These are phyloP conservation scores for Elsinoe ampelina DNA, from an alignment of 2,329 filamentous ascomycete genomes.

Conservation along the genomic window DNA sequence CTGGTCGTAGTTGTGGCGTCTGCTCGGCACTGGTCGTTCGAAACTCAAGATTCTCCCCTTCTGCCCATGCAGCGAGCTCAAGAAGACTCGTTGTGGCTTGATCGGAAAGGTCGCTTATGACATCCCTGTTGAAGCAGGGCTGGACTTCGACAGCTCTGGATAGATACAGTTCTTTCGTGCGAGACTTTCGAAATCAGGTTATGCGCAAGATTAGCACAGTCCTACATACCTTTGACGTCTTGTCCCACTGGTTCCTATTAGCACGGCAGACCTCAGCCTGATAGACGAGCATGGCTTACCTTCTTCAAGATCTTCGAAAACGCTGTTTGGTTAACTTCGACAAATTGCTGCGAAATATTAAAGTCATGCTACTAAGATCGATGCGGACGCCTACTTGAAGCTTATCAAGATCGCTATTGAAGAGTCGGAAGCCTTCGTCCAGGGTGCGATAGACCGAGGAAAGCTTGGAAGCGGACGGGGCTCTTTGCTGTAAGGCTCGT, in stretches of 20 bases:
- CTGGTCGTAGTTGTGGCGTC: constrained; percentile 16
- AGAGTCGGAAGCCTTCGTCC: constrained; percentile 94
- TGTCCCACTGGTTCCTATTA: constrained; percentile 67
- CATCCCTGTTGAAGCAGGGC: constrained; percentile 93
- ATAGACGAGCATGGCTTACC: constrained; percentile 34
- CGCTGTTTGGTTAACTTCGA: constrained; percentile 94
- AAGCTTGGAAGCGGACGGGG: constrained; percentile 63
- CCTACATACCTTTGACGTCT: constrained; percentile 73
- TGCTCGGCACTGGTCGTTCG: constrained; percentile 28
- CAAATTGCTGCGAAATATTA: constrained; percentile 62
- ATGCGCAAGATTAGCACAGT: constrained; percentile 18
- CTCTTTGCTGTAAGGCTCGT: constrained; percentile 71
- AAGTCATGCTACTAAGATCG: too few relatives aligned
- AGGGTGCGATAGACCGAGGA: constrained; percentile 91
- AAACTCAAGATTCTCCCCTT: constrained; percentile 83
- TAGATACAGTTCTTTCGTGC: constrained; percentile 94
- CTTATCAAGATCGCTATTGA: constrained; percentile 93
- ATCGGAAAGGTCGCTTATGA: constrained; percentile 93
- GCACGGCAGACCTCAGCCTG: constrained; percentile 21
- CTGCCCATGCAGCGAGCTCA: constrained; percentile 91
- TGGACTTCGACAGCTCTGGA: constrained; percentile 94
- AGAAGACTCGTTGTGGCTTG: constrained; percentile 93
- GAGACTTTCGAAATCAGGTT: constrained; percentile 49
- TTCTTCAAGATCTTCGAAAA: constrained; percentile 99
- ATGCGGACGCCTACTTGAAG: constrained; percentile 48